These are phyloP conservation scores for Exsudoporus frostii DNA, from an alignment of 768 basidiomycete species.

Conservation along the genomic window DNA sequence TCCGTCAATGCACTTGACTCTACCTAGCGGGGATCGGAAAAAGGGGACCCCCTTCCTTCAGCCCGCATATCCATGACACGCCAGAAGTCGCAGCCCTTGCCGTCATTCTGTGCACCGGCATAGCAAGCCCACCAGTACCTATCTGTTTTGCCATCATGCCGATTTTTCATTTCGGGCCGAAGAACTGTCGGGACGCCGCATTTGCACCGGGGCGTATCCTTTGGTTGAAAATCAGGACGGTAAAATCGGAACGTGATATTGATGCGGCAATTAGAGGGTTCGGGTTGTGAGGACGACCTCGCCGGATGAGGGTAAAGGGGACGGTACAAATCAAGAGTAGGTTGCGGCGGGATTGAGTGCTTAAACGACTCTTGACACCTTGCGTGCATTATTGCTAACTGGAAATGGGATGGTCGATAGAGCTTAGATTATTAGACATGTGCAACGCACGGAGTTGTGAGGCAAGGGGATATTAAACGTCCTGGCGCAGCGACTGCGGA, in stretches of 20 bases:
- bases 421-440: background rate
- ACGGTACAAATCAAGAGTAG: constrained; percentile 65
- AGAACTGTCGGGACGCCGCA: constrained; percentile 71
- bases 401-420: background rate
- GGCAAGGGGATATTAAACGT: constrained; percentile 75
- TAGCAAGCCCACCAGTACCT: constrained; percentile 78
- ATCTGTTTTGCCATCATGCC: constrained; percentile 49
- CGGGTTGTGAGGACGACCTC: constrained; percentile 20
- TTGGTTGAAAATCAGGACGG: constrained; percentile 73
- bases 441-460: constrained; percentile 68
- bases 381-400: constrained; percentile 88
- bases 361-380: constrained; percentile 81
- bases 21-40: constrained; percentile 19
- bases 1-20: background rate
- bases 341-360: constrained; percentile 72
- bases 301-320: constrained; percentile 47
- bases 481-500: constrained; percentile 51
- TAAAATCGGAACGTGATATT: constrained; percentile 88
- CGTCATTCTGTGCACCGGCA: constrained; percentile 78
- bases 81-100: constrained; percentile 78
- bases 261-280: constrained; percentile 66
- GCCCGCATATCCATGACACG: constrained; percentile 64
- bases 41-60: constrained; percentile 60
- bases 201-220: constrained; percentile 65
- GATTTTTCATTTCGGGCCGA: constrained; percentile 76